These are phyloP conservation scores for Coemansia sp. DNA, from an alignment of 192 early-diverging fungal species.

Conservation along the genomic window DNA sequence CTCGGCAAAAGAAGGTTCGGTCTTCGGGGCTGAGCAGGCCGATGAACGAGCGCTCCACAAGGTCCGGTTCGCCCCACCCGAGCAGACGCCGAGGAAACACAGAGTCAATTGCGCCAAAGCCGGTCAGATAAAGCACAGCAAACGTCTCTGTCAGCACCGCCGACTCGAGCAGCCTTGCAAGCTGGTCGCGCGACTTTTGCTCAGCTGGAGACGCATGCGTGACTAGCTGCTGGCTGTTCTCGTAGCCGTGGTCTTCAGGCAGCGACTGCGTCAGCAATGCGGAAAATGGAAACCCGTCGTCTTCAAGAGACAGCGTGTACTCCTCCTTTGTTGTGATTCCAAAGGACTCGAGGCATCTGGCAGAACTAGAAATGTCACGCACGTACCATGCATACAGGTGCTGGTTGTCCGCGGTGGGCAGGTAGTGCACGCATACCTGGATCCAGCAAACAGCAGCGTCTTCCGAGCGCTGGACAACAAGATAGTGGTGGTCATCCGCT, in stretches of 20 bases:
- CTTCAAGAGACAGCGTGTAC: conserved; percentile 41
- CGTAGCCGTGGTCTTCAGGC: conserved; percentile 1
- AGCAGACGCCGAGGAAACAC: conserved; percentile 50
- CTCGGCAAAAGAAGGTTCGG: conserved; percentile 38
- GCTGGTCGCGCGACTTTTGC: conserved; percentile 12
- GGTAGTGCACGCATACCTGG: conserved; percentile 40
- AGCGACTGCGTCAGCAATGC: conserved; percentile 31
- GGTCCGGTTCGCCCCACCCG: conserved; percentile 35
- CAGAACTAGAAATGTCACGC: conserved; percentile 38
- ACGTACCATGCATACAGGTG: conserved; percentile 37
- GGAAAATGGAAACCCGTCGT: conserved; percentile 48
- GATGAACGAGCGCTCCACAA: conserved; percentile 48
- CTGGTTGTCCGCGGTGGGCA: conserved; percentile 14
- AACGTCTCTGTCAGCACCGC: conserved; percentile 31
- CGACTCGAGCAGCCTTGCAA: conserved; percentile 22
- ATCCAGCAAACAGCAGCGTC: conserved; percentile 41
- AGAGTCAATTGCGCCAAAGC: conserved; percentile 47
- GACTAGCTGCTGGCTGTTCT: background rate
- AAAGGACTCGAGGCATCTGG: conserved; percentile 41
- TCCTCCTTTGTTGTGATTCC: conserved; percentile 14
- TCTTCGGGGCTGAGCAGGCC: conserved; percentile 44
- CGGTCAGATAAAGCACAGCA: conserved; percentile 42
- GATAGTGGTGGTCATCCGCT: conserved; percentile 28
- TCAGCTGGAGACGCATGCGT: conserved; percentile 6
- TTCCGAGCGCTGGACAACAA: conserved; percentile 39